phyloP scores from a whole-genome alignment of 108 stramenopile genomes.

The Cyclotella atomus region DNA sequence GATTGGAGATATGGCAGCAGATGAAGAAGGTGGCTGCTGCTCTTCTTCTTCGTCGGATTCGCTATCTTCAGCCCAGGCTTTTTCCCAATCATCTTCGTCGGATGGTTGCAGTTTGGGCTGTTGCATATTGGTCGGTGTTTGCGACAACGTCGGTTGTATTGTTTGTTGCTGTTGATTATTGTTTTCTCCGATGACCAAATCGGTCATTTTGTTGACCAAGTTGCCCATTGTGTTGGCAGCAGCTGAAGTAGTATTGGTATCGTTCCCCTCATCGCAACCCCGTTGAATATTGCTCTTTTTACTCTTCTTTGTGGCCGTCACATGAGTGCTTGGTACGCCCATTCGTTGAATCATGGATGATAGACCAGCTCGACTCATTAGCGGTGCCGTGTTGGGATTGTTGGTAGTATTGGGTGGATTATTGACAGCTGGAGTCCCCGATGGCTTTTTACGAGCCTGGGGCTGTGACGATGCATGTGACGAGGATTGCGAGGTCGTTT shows the following conservation, averaged over 20 bases:
- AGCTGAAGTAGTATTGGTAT: not conserved
- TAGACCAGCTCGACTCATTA: slow-evolving; percentile 41
- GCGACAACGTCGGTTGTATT: not conserved
- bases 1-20: not conserved
- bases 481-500: not conserved
- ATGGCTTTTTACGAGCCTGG: slow-evolving; percentile 9
- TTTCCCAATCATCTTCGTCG: slow-evolving; percentile 56
- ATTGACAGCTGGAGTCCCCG: not conserved
- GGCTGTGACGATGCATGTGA: not conserved
- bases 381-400: not conserved
- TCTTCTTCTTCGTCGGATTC: slow-evolving; percentile 46
- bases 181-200: not conserved
- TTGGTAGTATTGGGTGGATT: not conserved
- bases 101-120: slow-evolving; percentile 18
- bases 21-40: not conserved
- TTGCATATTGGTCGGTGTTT: not conserved
- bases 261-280: not conserved
- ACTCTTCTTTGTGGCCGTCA: not conserved
- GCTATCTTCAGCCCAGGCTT: slow-evolving; percentile 51
- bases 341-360: slow-evolving; percentile 47
- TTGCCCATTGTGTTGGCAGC: not conserved
- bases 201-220: slow-evolving; percentile 1
- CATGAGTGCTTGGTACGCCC: not conserved
- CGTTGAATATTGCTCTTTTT: slow-evolving; percentile 1
- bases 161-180: slow-evolving; percentile 1